Evolutionary conservation across 164 flowering plant genomes (phyloP).

Genomic region (Sedum album): DNA sequence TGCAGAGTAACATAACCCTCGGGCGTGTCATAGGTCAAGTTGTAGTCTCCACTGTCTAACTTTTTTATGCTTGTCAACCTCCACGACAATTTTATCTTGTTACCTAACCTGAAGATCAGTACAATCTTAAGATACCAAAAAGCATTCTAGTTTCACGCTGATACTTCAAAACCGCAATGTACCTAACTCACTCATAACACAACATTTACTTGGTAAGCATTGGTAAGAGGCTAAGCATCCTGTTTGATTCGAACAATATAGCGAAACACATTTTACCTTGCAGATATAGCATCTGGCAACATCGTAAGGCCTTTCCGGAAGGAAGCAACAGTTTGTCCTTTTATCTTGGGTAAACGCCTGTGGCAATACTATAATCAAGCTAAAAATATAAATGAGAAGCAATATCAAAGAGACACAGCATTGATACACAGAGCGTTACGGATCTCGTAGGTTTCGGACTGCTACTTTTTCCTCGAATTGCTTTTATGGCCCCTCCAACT

Average conservation of each 20-base stretch:
- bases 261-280: conserved; percentile 33
- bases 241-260: neutral
- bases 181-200: neutral
- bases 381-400: conserved; percentile 4
- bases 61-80: conserved; percentile 55
- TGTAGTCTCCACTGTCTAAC: conserved; percentile 43
- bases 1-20: conserved; percentile 55
- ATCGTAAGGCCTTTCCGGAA: conserved; percentile 75
- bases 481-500: conserved; percentile 73
- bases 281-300: conserved; percentile 81
- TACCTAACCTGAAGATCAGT: conserved; percentile 53
- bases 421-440: conserved; percentile 34
- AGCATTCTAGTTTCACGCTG: neutral
- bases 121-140: conserved; percentile 1
- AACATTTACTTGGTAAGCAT: no score
- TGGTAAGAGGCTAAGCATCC: neutral
- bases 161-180: neutral
- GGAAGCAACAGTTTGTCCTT: conserved; percentile 97
- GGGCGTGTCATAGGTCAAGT: conserved; percentile 79
- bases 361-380: conserved; percentile 15
- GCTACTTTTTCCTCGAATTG: conserved; percentile 55
- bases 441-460: conserved; percentile 66
- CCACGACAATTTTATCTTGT: conserved; percentile 81
- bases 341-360: conserved; percentile 83
- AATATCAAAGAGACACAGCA: neutral